A percentile compares a stretch with the other conserved stretches of the same genome.
phyloP scores from a whole-genome alignment of 2,329 filamentous ascomycete species.

The Exophiala xenobiotica region DNA sequence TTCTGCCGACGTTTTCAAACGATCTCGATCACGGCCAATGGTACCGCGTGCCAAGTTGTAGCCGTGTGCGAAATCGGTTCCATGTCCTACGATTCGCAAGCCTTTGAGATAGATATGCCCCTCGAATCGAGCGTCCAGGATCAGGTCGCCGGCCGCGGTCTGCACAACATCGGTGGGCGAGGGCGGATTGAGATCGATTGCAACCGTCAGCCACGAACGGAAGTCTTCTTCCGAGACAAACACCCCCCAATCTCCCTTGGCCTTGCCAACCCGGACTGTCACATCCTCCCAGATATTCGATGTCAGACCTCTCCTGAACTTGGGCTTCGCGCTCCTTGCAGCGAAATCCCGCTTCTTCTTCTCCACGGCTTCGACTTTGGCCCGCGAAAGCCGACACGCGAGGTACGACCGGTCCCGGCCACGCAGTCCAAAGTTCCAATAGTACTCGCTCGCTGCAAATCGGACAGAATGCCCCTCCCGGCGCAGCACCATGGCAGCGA shows the following conservation, averaged over 20 bases:
- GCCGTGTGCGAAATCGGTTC: constrained; percentile 5
- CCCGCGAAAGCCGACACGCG: constrained; percentile 1
- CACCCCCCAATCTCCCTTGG: not conserved
- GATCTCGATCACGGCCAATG: constrained; percentile 16
- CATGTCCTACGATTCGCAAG: constrained; percentile 8
- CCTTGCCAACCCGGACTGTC: constrained; percentile 15
- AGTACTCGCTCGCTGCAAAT: constrained; percentile 21
- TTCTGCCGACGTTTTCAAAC: constrained; percentile 7
- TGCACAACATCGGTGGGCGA: constrained; percentile 8
- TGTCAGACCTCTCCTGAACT: constrained; percentile 9
- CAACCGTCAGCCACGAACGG: constrained; percentile 15
- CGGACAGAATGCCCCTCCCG: constrained; percentile 25
- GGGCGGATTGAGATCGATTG: constrained; percentile 17
- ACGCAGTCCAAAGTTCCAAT: constrained; percentile 29
- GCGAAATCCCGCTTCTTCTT: constrained; percentile 8
- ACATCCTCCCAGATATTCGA: constrained; percentile 24
- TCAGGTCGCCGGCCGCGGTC: constrained; percentile 11
- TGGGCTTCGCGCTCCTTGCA: not conserved
- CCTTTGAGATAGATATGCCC: constrained; percentile 21
- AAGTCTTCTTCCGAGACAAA: constrained; percentile 12
- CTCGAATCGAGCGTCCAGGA: constrained; percentile 10
- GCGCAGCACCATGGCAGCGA: constrained; percentile 32
- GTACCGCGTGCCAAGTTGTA: constrained; percentile 14
- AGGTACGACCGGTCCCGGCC: constrained; percentile 5
- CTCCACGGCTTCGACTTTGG: constrained; percentile 6